These are phyloP conservation scores for Fraxinus dipetala DNA, from an alignment of 305 asterid genomes.

Conservation along the genomic window DNA sequence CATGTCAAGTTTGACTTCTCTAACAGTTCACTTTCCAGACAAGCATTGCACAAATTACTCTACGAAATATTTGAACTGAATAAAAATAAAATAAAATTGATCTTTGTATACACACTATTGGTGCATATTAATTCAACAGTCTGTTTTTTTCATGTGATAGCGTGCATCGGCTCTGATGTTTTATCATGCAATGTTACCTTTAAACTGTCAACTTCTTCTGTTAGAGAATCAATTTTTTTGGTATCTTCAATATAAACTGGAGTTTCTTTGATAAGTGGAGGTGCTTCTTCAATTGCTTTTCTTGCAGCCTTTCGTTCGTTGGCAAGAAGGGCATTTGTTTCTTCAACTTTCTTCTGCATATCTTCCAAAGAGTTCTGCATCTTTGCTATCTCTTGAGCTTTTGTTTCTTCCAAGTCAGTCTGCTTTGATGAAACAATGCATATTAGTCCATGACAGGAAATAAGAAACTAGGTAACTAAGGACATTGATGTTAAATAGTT, in stretches of 20 bases:
- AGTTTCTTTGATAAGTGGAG: conserved; percentile 86
- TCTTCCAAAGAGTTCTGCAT: conserved; percentile 62
- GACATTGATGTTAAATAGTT: conserved; percentile 6
- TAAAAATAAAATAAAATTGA: neutral
- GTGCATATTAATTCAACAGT: conserved; percentile 6
- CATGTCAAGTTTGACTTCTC: neutral
- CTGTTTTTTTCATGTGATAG: conserved; percentile 3
- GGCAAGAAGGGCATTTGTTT: conserved; percentile 56
- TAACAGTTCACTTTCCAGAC: neutral
- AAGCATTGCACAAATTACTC: neutral
- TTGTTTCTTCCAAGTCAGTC: conserved; percentile 94
- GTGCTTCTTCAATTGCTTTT: conserved; percentile 91
- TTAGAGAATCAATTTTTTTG: conserved; percentile 67
- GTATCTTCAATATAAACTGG: conserved; percentile 89
- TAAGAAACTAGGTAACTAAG: conserved; percentile 10
- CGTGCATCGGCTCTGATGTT: conserved; percentile 5
- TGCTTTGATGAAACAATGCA: conserved; percentile 30
- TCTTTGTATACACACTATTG: neutral
- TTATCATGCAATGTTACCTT: conserved; percentile 49
- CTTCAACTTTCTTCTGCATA: conserved; percentile 77
- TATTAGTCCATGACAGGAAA: conserved; percentile 9
- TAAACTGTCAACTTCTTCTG: conserved; percentile 60
- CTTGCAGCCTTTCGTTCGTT: conserved; percentile 90
- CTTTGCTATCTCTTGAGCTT: conserved; percentile 72
- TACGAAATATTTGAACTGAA: neutral